Evolutionary conservation across 2,329 filamentous ascomycete species (phyloP), one percentile per base, ranked within the genome.

Genomic region (Pezizomycotina sp.): DNA sequence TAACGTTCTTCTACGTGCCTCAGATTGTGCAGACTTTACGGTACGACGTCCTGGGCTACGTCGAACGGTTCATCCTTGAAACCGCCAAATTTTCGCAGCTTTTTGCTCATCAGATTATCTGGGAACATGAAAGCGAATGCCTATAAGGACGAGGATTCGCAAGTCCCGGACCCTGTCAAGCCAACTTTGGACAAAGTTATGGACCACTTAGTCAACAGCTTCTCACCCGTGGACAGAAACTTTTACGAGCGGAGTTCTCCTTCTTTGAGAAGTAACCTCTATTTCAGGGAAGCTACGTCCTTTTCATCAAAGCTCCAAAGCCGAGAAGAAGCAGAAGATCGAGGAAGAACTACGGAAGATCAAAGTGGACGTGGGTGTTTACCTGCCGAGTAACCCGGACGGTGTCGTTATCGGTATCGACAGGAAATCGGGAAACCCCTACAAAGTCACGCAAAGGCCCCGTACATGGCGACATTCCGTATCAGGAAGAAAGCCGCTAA

Each of bases 71-170:
- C 54, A 95, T 98, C 36, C 66, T 95, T 10, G 89, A 99, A 60
- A 93, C 91, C 1, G 89, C 84, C 1, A 86, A 91, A 51, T 84
- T 92, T 53, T 95, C 89, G n/a, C 89, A 95, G 57, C 62, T 95
- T 6, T 98, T 98, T 58, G 86, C 91, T 2, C 91, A 99, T 56
- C 89, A 99, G 53, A 95, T 98, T 48, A 98, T 99, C 54, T 99
- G 91, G 89, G n/a, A 99, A 98, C 56, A 98, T 99, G 77, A 98
- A 95, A 57, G 89, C 89, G 20, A 99, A 98, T 56, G 80, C 84
- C 1, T 98, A 80, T 66, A 98, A 93, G 57, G 91, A 98, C 48
- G 86, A 98, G 51, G 82, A 93, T 48, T 84, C 77, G 9, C 72
- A 77, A 50, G 70, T 92, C 46, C 84, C 89, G 13, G 89, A 98